These are phyloP conservation scores for Ilex aquifolium DNA, from an alignment of 257 asterid species.

Conservation along the genomic window DNA sequence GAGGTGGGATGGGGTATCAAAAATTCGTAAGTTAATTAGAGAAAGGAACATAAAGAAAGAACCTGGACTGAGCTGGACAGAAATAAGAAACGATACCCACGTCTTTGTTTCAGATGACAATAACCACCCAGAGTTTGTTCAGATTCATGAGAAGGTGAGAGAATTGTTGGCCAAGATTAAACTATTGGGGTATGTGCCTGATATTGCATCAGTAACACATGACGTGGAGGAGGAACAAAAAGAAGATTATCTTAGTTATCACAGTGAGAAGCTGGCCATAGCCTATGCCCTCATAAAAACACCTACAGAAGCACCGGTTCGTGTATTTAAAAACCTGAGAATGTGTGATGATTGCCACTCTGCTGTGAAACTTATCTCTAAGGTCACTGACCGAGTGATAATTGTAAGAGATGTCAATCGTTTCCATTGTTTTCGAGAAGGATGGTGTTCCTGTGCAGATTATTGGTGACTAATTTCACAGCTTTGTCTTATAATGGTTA, in stretches of 20 bases:
- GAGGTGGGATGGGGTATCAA: constrained; percentile 74
- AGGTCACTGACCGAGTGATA: constrained; percentile 50
- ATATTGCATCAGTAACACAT: constrained; percentile 46
- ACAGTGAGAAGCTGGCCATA: constrained; percentile 84
- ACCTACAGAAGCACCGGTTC: constrained; percentile 57
- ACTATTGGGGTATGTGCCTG: constrained; percentile 59
- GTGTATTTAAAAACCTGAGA: constrained; percentile 65
- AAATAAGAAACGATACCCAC: constrained; percentile 60
- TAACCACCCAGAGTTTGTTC: constrained; percentile 44
- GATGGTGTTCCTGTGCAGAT: constrained; percentile 71
- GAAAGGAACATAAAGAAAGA: constrained; percentile 73
- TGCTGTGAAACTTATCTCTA: constrained; percentile 56
- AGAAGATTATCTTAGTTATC: constrained; percentile 58
- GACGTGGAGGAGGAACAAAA: constrained; percentile 84
- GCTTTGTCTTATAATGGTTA: not conserved
- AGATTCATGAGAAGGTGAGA: constrained; percentile 49
- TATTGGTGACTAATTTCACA: constrained; percentile 45
- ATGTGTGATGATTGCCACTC: constrained; percentile 92
- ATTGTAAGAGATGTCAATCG: constrained; percentile 67
- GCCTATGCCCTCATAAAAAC: constrained; percentile 81
- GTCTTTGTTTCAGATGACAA: constrained; percentile 60
- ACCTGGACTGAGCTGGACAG: constrained; percentile 93
- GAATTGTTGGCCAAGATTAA: constrained; percentile 52
- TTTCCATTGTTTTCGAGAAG: constrained; percentile 58
- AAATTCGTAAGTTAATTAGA: constrained; percentile 46